Base-by-base conservation (phyloP, 805 yeast species). In the Candida odintsovae region DNA sequence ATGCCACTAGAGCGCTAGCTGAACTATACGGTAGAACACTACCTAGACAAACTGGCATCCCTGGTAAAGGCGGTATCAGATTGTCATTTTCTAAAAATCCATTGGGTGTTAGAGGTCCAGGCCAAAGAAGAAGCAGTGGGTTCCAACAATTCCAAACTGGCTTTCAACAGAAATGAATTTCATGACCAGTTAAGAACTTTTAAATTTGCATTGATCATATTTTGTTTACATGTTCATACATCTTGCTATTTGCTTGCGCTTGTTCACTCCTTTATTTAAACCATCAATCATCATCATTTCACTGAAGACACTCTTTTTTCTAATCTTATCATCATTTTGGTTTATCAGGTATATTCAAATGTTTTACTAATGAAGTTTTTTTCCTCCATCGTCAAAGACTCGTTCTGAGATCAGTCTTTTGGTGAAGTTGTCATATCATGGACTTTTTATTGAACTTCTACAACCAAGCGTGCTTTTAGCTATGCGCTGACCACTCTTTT, bases 11-110 rank as follows among this genome's bases (percentile, higher is more conserved):
- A 58, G 97, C 98, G 0, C 72, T 94, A 49, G 96, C 96, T 28
- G 97, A 90, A 67, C 71, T 94, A 42, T 94, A 94, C 62, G 99
- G 99, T 15, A 76, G 94, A 52, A 89, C 94, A 11, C 75, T 94
- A 58, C 95, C 96, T 26, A 77, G 97, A 60, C 78, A 88, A 4
- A 82, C 82, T 44, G 82, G 81, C 29, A 67, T 76, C 41, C 76
- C 72, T 46, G 82, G 82, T 35, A 94, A 94, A 64, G 98, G 98
- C 35, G 99, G 99, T 23, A 92, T 94, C 45, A 76, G 99, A 49
- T 74, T 94, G 49, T 86, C 96, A 44, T 94, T 90, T 62, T 88
- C 97, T 39, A 94, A 94, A 68, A 94, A 94, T 64, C 99, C 99
- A 19, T 76, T 94, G 55, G 99, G 99, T 37, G 99, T 94, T 4